A percentile compares a stretch with the other conserved stretches of the same genome.
phyloP scores from a whole-genome alignment of 768 basidiomycete species.

The Pulveroboletus sp. region DNA sequence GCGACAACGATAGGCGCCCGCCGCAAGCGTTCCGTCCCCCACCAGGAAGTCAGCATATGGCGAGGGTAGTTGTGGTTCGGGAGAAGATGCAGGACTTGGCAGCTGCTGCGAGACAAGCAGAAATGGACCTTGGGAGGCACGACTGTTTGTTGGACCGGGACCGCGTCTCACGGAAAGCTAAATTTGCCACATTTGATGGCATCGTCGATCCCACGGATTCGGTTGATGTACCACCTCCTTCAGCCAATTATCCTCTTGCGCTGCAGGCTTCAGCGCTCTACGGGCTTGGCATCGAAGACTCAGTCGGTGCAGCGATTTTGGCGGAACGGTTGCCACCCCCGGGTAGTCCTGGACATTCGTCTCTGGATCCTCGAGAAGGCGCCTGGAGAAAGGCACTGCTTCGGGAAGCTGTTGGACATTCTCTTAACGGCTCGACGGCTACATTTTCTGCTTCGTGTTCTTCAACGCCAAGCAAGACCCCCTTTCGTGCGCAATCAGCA shows the following conservation, averaged over 20 bases:
- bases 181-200: constrained; percentile 41
- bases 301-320: constrained; percentile 68
- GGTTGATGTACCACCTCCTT: constrained; percentile 72
- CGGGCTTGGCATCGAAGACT: constrained; percentile 69
- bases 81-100: constrained; percentile 73
- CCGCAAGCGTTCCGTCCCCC: constrained; percentile 32
- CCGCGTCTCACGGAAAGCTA: constrained; percentile 35
- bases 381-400: constrained; percentile 75
- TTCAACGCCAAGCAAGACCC: constrained; percentile 37
- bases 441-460: constrained; percentile 30
- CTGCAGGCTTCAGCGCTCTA: constrained; percentile 71
- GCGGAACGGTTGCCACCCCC: constrained; percentile 71
- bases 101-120: constrained; percentile 69
- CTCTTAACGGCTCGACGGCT: constrained; percentile 56
- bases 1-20: constrained; percentile 35
- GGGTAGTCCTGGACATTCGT: constrained; percentile 54
- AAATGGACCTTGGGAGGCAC: constrained; percentile 62
- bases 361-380: constrained; percentile 51
- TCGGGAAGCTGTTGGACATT: constrained; percentile 74
- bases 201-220: constrained; percentile 81
- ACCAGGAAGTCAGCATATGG: constrained; percentile 37
- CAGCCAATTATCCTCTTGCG: constrained; percentile 64
- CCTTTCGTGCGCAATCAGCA: constrained; percentile 18
- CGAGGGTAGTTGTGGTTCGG: constrained; percentile 76
- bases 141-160: constrained; percentile 45